Percentiles rank a stretch among this genome's conserved stretches.
phyloP scores from a whole-genome alignment of 192 early-diverging fungal genomes.

The Linnemannia zychae region DNA sequence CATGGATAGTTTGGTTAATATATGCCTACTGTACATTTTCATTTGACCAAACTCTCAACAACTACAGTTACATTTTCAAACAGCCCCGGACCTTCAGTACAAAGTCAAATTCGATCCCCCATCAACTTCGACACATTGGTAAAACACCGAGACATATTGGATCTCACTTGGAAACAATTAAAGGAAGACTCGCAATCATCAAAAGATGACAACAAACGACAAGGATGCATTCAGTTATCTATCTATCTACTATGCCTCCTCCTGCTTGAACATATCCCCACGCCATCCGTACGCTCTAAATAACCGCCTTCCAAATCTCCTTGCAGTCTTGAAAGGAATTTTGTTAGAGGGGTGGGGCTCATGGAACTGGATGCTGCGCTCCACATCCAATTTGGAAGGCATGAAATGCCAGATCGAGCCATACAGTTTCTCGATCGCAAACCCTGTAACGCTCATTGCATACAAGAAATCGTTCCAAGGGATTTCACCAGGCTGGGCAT shows the following conservation, averaged over 20 bases:
- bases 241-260: not conserved
- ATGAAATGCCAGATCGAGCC: conserved; percentile 48
- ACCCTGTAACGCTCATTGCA: conserved; percentile 40
- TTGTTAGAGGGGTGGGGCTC: conserved; percentile 38
- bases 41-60: no score
- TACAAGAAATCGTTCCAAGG: conserved; percentile 49
- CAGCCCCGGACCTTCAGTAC: no score
- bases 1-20: no score
- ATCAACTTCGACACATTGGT: no score
- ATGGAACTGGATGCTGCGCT: conserved; percentile 45
- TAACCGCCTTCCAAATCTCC: conserved; percentile 34
- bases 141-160: no score
- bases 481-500: conserved; percentile 41
- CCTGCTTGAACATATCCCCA: conserved; percentile 33
- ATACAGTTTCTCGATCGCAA: conserved; percentile 34
- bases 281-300: conserved; percentile 39
- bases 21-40: no score
- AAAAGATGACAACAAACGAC: not conserved
- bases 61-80: no score
- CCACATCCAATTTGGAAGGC: conserved; percentile 41
- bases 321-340: conserved; percentile 40
- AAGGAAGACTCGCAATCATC: not conserved
- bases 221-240: not conserved
- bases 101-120: no score
- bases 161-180: not conserved